Percentiles rank a stretch among this genome's conserved stretches.
These are phyloP conservation scores for Capsicum pubescens DNA, from an alignment of 257 asterid genomes.

Conservation along the genomic window DNA sequence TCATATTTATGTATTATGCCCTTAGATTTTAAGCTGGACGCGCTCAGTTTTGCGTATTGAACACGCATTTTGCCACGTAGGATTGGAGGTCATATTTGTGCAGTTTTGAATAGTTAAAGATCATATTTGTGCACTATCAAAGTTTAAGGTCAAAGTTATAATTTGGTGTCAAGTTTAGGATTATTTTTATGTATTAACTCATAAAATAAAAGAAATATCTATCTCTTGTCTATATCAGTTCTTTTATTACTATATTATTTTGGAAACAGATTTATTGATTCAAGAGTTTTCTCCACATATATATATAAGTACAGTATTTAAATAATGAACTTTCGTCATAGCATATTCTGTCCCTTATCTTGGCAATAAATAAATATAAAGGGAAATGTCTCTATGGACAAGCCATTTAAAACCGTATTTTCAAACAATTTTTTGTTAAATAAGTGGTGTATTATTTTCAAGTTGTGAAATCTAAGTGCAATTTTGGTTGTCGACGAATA, in stretches of 20 bases:
- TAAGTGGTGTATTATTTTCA: neutral
- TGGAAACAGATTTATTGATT: neutral
- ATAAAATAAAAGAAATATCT: neutral
- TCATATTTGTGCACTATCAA: too few species aligned
- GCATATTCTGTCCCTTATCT: neutral
- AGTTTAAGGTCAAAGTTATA: too few species aligned
- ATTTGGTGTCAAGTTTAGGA: too few species aligned
- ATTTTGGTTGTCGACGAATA: neutral
- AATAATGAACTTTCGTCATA: neutral
- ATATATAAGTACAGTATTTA: neutral
- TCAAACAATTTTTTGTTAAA: neutral
- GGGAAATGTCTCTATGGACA: neutral
- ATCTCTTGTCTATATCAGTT: neutral
- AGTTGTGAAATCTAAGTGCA: neutral
- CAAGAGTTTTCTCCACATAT: conserved; percentile 6
- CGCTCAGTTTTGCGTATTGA: too few species aligned
- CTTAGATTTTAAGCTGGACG: too few species aligned
- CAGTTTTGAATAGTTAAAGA: too few species aligned
- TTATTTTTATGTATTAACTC: too few species aligned
- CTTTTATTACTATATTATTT: too few species aligned
- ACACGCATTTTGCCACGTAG: too few species aligned
- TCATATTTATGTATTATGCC: too few species aligned
- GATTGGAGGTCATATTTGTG: too few species aligned
- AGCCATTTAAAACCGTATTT: neutral
- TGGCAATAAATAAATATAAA: neutral